phyloP scores from a whole-genome alignment of 345 rosid genomes.

The Linum lewisii region DNA sequence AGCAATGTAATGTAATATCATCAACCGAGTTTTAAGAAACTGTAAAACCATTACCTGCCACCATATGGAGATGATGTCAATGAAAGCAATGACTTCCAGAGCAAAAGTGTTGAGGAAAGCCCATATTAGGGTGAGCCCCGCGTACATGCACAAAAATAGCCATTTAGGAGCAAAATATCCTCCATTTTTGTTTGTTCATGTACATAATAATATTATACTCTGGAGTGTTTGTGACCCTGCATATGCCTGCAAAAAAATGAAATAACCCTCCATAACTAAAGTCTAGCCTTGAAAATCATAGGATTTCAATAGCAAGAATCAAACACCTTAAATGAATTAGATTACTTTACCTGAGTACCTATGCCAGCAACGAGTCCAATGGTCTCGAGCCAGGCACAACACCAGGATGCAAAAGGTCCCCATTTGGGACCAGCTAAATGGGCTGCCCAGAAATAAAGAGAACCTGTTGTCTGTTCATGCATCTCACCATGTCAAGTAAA shows the following conservation, averaged over 20 bases:
- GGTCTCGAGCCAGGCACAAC: conserved; percentile 64
- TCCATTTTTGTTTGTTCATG: conserved; percentile 50
- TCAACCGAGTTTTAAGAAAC: not conserved
- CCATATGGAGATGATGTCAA: conserved; percentile 54
- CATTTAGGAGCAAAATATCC: conserved; percentile 52
- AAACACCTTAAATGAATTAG: too few species aligned
- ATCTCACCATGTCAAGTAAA: not conserved
- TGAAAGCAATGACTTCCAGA: conserved; percentile 46
- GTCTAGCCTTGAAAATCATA: too few species aligned
- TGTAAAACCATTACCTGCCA: conserved; percentile 42
- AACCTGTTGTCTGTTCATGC: conserved; percentile 48
- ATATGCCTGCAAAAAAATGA: conserved; percentile 35
- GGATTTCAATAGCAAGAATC: too few species aligned
- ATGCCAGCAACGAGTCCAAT: conserved; percentile 53
- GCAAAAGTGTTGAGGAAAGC: conserved; percentile 55
- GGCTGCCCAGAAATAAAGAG: conserved; percentile 67
- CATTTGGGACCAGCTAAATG: conserved; percentile 56
- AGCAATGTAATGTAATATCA: too few species aligned
- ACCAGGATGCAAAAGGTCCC: conserved; percentile 67
- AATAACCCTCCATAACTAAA: not conserved
- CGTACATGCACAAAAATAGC: conserved; percentile 50
- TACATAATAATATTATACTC: conserved; percentile 45
- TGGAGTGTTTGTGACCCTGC: conserved; percentile 57
- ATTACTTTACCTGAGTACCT: conserved; percentile 43
- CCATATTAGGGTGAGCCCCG: conserved; percentile 45